These are phyloP conservation scores for Pyracantha coccinea DNA, from an alignment of 331 rosid species.

Conservation along the genomic window DNA sequence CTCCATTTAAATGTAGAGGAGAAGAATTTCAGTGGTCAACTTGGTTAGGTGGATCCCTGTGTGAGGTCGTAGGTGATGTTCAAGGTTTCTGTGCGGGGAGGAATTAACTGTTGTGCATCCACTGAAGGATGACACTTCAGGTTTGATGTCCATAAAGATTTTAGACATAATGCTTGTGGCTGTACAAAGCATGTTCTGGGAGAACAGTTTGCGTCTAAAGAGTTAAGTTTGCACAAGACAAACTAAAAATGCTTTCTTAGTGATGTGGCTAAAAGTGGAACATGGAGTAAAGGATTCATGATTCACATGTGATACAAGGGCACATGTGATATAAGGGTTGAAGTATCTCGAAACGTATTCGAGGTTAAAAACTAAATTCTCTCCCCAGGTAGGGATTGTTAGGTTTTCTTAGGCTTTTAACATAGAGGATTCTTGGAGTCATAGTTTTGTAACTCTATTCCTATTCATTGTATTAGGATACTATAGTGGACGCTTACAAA, in stretches of 20 bases:
- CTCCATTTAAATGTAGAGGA: not conserved
- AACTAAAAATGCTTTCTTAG: not conserved
- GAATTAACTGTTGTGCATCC: not conserved
- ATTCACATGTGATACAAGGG: not conserved
- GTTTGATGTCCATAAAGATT: not conserved
- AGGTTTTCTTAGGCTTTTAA: not conserved
- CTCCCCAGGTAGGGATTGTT: not conserved
- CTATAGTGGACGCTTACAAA: too few species aligned
- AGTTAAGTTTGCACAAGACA: not conserved
- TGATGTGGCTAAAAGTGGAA: not conserved
- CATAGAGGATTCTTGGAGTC: not conserved
- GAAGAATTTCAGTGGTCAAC: not conserved
- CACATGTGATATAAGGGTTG: not conserved
- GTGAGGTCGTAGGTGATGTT: not conserved
- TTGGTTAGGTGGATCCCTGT: not conserved
- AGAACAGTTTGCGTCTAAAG: not conserved
- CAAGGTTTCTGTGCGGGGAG: not conserved
- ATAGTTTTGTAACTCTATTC: not conserved
- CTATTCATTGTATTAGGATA: not conserved
- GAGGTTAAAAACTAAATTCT: not conserved
- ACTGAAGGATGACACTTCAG: not conserved
- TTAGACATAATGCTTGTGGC: not conserved
- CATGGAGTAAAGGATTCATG: not conserved
- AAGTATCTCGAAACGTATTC: not conserved
- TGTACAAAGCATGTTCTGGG: not conserved